Percentiles rank a stretch among this genome's conserved stretches.
phyloP scores from a whole-genome alignment of 2,329 filamentous ascomycete species.

The Elsinoe fawcettii region DNA sequence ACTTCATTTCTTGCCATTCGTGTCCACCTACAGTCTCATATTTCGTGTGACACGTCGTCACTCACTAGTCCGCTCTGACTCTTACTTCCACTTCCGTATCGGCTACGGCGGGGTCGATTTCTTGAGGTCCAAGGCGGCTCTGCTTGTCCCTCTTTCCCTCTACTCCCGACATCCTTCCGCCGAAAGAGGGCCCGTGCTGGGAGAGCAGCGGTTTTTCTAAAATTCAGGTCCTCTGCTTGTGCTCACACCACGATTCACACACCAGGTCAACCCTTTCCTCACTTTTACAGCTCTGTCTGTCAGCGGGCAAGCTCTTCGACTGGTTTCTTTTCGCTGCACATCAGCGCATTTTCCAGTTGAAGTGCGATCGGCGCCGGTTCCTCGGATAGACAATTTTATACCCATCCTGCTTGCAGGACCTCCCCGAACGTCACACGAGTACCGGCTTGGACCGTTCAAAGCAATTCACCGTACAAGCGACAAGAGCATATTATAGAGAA shows the following conservation, averaged over 20 bases:
- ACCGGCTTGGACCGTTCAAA: background rate
- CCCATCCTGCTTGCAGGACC: background rate
- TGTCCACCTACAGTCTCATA: background rate
- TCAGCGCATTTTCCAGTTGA: background rate
- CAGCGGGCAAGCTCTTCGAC: background rate
- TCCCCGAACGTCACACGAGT: background rate
- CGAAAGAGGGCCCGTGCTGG: constrained; percentile 7
- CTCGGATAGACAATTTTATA: background rate
- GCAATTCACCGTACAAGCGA: background rate
- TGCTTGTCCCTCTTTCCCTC: background rate
- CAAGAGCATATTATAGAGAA: background rate
- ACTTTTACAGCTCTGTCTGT: background rate
- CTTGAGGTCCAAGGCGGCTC: background rate
- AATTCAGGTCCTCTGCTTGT: constrained; percentile 3
- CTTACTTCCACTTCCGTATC: background rate
- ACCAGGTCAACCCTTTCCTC: background rate
- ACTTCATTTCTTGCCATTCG: background rate
- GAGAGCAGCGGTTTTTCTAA: constrained; percentile 6
- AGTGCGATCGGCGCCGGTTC: background rate
- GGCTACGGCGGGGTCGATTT: background rate
- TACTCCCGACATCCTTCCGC: constrained; percentile 4
- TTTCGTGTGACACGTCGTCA: background rate
- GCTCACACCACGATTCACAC: constrained; percentile 8
- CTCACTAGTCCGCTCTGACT: background rate
- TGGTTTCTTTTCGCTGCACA: background rate